Percentiles rank a stretch among this genome's conserved stretches.
These are phyloP conservation scores for Pythium inflatum DNA, from an alignment of 352 stramenopile genomes.

Conservation along the genomic window DNA sequence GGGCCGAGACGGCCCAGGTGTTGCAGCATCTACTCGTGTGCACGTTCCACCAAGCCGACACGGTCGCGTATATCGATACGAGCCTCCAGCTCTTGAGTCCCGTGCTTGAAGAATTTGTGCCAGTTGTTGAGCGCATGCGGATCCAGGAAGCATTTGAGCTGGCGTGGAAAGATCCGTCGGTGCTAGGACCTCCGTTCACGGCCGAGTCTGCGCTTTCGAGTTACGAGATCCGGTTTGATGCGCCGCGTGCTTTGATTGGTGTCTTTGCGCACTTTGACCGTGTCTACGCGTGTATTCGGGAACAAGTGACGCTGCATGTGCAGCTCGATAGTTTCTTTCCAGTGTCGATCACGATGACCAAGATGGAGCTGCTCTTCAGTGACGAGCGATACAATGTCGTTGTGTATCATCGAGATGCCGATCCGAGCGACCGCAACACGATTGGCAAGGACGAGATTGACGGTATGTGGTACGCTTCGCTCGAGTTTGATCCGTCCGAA, in stretches of 20 bases:
- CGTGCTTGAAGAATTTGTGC: slow-evolving; percentile 71
- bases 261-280: slow-evolving; percentile 62
- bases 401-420: slow-evolving; percentile 46
- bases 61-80: slow-evolving; percentile 73
- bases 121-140: slow-evolving; percentile 49
- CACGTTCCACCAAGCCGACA: slow-evolving; percentile 76
- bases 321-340: slow-evolving; percentile 63
- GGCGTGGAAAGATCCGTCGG: slow-evolving; percentile 60
- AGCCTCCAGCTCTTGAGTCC: slow-evolving; percentile 79
- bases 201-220: slow-evolving; percentile 41
- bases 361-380: slow-evolving; percentile 75
- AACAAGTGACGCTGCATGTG: slow-evolving; percentile 59
- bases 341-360: slow-evolving; percentile 52
- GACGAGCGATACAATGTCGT: slow-evolving; percentile 75
- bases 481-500: slow-evolving; percentile 54
- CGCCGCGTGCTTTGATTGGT: slow-evolving; percentile 53
- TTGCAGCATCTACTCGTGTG: slow-evolving; percentile 77
- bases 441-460: slow-evolving; percentile 32
- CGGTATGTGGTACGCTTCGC: slow-evolving; percentile 46
- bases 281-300: slow-evolving; percentile 68
- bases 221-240: slow-evolving; percentile 58
- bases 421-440: background rate
- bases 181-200: slow-evolving; percentile 47
- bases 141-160: slow-evolving; percentile 65
- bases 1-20: slow-evolving; percentile 72